Base-by-base conservation (phyloP, 768 basidiomycete species). In the Mycena chlorophos region DNA sequence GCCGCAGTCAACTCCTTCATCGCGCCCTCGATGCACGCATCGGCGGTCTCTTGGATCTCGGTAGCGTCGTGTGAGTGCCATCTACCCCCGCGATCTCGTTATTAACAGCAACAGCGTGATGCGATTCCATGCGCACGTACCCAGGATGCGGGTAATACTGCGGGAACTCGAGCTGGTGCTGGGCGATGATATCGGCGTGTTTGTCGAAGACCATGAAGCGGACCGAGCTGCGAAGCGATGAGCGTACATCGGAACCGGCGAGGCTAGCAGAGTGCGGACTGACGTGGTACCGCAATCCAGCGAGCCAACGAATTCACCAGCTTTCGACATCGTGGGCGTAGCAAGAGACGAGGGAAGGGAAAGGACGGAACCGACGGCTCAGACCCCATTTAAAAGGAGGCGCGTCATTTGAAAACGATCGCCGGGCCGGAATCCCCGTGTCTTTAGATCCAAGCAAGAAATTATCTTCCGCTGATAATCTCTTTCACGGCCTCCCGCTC, bases 221-320 rank as follows among this genome's bases (percentile, higher is more conserved):
- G 20, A 91, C 89, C 14, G 93, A 94, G 12, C 93, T 95, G 40
- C 16, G 12, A 26, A 12, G 22, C 34, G n/a, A 10, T 56, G 5
- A 60, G 51, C 27, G 13, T 1, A 13, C 14, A 20, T 19, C n/a
- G n/a, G 1, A 8, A n/a, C 27, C n/a, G 19, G 37, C 26, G 6
- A 3, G 8, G 30, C 34, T 23, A 29, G 31, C 10, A 17, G 30
- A 29, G 16, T 6, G 40, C 12, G 17, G 16, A 74, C 90, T 68
- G 64, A 94, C 93, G 94, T 97, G 47, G 94, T 97, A 37, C 94
- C 94, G 66, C 94, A 96, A 71, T 97, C 94, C 56, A 97, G 78
- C 48, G 92, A 91, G 52, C 92, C 94, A 40, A 97, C 87, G 69
- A 96, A 94, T 68, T 94, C 86, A 56, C 85, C 86, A 63, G 83